Evolutionary conservation across 2,329 filamentous ascomycete species (phyloP).

Genomic region (Ascochyta koolunga): DNA sequence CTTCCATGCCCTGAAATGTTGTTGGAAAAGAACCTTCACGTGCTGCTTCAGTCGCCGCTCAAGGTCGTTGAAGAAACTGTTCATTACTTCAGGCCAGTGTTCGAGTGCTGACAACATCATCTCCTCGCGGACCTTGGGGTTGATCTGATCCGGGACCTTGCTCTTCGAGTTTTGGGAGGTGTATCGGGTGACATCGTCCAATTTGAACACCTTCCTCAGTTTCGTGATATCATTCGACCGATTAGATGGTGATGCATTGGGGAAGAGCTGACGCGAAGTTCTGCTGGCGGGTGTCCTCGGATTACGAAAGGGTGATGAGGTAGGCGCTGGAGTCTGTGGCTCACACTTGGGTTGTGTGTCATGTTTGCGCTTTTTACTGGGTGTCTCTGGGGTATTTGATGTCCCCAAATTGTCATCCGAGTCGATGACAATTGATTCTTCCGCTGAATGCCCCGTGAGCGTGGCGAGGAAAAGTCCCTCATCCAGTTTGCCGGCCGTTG

Average conservation of each 20-base stretch:
- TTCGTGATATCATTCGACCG: conserved; percentile 3
- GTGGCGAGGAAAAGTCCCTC: conserved; percentile 13
- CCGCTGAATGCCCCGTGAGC: conserved; percentile 17
- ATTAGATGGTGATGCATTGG: background rate
- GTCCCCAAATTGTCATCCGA: conserved; percentile 4
- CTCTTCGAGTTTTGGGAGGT: conserved; percentile 35
- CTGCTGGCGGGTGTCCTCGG: background rate
- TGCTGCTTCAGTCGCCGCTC: conserved; percentile 13
- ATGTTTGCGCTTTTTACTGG: conserved; percentile 43
- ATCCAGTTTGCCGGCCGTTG: conserved; percentile 16
- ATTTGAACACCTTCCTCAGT: conserved; percentile 24
- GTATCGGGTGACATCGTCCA: conserved; percentile 38
- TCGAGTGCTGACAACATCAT: conserved; percentile 37
- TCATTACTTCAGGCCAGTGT: conserved; percentile 38
- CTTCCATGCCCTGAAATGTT: conserved; percentile 37
- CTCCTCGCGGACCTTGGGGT: conserved; percentile 41
- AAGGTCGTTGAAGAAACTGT: conserved; percentile 34
- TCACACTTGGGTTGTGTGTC: background rate
- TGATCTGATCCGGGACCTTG: conserved; percentile 42
- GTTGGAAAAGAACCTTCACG: conserved; percentile 33
- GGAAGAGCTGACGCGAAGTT: background rate
- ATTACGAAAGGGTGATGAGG: conserved; percentile 1
- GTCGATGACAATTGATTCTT: conserved; percentile 28
- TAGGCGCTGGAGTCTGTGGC: conserved; percentile 9
- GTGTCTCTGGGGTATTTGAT: conserved; percentile 16